Conservation (phyloP, 441 rosid species). For the Cnidoscolus chayamansa region DNA sequence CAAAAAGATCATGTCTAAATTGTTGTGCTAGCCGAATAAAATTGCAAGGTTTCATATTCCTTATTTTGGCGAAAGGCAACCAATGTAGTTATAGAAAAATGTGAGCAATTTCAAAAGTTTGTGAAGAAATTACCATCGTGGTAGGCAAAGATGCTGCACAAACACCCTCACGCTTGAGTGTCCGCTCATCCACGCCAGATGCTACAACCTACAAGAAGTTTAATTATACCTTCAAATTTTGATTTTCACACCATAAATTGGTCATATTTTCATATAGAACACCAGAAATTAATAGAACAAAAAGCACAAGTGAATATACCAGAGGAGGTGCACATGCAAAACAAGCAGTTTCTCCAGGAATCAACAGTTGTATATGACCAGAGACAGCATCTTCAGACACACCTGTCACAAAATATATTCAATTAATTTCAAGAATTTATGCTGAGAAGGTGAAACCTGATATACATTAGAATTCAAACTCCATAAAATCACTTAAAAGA, state of each 20-base stretch:
- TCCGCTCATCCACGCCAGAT: conserved; percentile 93
- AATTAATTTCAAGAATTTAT: conserved; percentile 9
- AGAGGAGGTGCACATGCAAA: conserved; percentile 97
- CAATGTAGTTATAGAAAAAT: neutral
- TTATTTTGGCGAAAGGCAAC: neutral
- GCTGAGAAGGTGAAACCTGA: neutral
- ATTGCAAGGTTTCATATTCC: neutral
- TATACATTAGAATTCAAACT: conserved; percentile 5
- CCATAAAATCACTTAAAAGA: neutral
- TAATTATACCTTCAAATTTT: conserved; percentile 9
- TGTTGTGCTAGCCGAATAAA: neutral
- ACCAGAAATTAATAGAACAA: neutral
- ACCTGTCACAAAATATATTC: conserved; percentile 45
- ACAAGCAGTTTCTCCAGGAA: conserved; percentile 97
- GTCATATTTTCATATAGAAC: neutral
- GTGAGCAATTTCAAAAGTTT: neutral
- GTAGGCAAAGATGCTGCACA: conserved; percentile 97
- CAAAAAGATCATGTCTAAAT: neutral
- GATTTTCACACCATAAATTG: conserved; percentile 2
- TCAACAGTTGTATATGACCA: conserved; percentile 87
- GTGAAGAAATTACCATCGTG: conserved; percentile 59
- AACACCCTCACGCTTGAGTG: conserved; percentile 93
- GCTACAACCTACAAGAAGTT: conserved; percentile 65
- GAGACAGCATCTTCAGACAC: conserved; percentile 98
- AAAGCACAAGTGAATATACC: conserved; percentile 39